Base-by-base conservation (phyloP, 495 filamentous ascomycete species). In the Xylaria curta region DNA sequence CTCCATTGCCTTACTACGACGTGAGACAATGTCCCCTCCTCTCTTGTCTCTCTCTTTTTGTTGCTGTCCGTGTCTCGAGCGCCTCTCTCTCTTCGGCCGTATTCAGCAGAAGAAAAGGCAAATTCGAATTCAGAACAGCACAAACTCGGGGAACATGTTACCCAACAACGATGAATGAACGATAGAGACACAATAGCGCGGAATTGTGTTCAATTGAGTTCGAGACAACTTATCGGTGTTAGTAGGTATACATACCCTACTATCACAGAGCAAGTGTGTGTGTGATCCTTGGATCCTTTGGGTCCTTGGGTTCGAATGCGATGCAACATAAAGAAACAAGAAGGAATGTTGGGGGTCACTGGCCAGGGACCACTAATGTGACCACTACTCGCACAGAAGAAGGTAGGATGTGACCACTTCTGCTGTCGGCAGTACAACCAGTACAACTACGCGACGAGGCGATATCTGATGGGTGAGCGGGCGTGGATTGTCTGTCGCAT, bases 301-400 rank as follows among this genome's bases (percentile, higher is more conserved):
- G n/a, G n/a, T n/a, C n/a, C n/a, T 38, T 21, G 58, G 60, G 60
- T 63, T 63, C 60, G 60, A 17, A 63, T 44, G 60, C 38, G 38
- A 63, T 63, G 60, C 38, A 44, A 63, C 38, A 15, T 38, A 28
- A 28, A 17, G 21, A 6, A 40, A 44, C 21, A 63, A 44, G 44
- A 28, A 26, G 38, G 21, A 21, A 38, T 38, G 36, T 38, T 13
- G 60, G 12, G 2, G 60, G 58, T 12, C 31, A 60, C 54, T 33
- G 13, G 54, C 54, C 28, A 59, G 54, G 28, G 33, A 38, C 21
- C 12, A 17, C 60, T 44, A 9, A 21, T 42, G 33, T 61, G 28
- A 40, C 58, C 58, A 61, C 8, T 10, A 8, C 6, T 36, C 33
- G 38, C 12, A 40, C 38, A 40, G 38, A 12, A 40, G 33, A 36